Percentiles rank a stretch among this genome's conserved stretches.
Conservation (phyloP, 2,329 filamentous ascomycete species). For the Penicillium sp. region DNA sequence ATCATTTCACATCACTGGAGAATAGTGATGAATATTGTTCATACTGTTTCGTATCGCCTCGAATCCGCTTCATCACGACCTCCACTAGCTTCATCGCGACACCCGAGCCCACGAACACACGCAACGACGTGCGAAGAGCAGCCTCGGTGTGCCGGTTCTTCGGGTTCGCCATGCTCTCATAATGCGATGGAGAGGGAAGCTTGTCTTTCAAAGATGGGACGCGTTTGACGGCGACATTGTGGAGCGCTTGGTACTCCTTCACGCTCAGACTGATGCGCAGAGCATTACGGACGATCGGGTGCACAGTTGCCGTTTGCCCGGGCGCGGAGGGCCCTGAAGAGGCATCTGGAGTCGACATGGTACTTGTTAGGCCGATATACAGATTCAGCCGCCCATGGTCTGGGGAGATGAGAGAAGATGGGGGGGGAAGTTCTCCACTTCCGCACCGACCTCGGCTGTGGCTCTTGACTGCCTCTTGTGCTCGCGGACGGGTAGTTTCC, state of each 20-base stretch:
- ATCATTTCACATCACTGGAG: background rate
- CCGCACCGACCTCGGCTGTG: constrained; percentile 9
- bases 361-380: constrained; percentile 4
- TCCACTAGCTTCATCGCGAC: constrained; percentile 64
- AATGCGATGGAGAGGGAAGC: constrained; percentile 50
- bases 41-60: constrained; percentile 24
- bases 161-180: constrained; percentile 51
- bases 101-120: constrained; percentile 66
- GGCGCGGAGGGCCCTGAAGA: constrained; percentile 4
- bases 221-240: constrained; percentile 77
- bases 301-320: constrained; percentile 37
- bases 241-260: constrained; percentile 79
- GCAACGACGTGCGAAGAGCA: constrained; percentile 67
- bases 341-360: constrained; percentile 26
- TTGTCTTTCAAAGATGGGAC: constrained; percentile 59
- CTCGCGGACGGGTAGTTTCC: no score
- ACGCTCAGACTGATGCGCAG: constrained; percentile 80
- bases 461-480: background rate
- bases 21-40: background rate
- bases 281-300: constrained; percentile 78
- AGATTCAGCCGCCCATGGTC: constrained; percentile 9
- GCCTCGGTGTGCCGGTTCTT: constrained; percentile 67
- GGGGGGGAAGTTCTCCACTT: constrained; percentile 5
- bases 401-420: background rate
- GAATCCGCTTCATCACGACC: constrained; percentile 40